phyloP scores from a whole-genome alignment of 148 eudicot species.

The Pharnaceum exiguum region DNA sequence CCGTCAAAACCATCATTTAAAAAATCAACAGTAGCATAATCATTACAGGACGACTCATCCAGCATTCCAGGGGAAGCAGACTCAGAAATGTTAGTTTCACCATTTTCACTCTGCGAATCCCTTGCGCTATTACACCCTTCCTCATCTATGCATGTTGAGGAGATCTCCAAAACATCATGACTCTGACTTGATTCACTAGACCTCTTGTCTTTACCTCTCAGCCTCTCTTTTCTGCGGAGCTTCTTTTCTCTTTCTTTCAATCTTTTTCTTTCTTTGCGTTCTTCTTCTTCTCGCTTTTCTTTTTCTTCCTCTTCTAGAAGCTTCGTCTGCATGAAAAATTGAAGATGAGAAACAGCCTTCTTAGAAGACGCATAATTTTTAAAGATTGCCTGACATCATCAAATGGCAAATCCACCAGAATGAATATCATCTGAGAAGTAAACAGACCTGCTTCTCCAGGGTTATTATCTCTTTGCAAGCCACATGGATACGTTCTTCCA shows the following conservation, averaged over 20 bases:
- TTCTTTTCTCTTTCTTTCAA: slow-evolving; percentile 92
- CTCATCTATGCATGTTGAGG: slow-evolving; percentile 34
- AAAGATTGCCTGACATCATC: not conserved
- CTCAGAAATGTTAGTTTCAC: slow-evolving; percentile 33
- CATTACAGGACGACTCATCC: slow-evolving; percentile 40
- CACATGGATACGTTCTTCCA: slow-evolving; percentile 90
- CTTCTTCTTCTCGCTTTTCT: slow-evolving; percentile 96
- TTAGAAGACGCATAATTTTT: slow-evolving; percentile 10
- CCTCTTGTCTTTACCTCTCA: slow-evolving; percentile 81
- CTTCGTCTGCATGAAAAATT: slow-evolving; percentile 43
- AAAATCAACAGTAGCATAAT: slow-evolving; percentile 24
- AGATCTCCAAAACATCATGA: slow-evolving; percentile 30
- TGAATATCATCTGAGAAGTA: not conserved
- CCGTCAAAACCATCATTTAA: slow-evolving; percentile 33
- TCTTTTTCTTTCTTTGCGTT: slow-evolving; percentile 83
- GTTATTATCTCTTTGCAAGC: slow-evolving; percentile 97
- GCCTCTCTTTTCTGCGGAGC: slow-evolving; percentile 89
- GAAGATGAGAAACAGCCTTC: slow-evolving; percentile 10
- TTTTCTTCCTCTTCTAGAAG: slow-evolving; percentile 99
- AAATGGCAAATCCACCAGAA: not conserved
- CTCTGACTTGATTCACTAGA: slow-evolving; percentile 37
- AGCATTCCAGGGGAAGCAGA: slow-evolving; percentile 39
- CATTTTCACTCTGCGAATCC: slow-evolving; percentile 37
- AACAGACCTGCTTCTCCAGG: slow-evolving; percentile 81
- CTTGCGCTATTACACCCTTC: slow-evolving; percentile 27